Conservation (phyloP, 371 early-diverging fungal species). For the Apophysomyces sp. region DNA sequence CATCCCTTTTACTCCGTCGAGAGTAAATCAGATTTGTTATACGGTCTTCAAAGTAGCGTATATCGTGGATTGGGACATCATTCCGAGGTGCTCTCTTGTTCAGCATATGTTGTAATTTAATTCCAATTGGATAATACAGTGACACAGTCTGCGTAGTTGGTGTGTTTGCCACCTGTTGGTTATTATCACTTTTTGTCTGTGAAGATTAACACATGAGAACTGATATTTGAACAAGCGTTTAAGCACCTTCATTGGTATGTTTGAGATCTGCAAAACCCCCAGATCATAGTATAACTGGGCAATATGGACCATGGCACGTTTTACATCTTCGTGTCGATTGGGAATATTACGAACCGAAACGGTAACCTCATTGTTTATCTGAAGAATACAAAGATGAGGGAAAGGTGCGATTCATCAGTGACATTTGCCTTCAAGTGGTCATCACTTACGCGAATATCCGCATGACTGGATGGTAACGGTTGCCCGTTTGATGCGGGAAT, state of each 20-base stretch:
- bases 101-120: slow-evolving; percentile 23
- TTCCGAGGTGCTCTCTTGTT: slow-evolving; percentile 10
- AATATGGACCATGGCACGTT: slow-evolving; percentile 27
- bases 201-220: too few species aligned
- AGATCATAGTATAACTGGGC: slow-evolving; percentile 31
- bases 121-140: slow-evolving; percentile 17
- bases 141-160: slow-evolving; percentile 22
- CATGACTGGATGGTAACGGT: background rate
- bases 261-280: slow-evolving; percentile 22
- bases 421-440: background rate
- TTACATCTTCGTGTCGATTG: slow-evolving; percentile 24
- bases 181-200: slow-evolving; percentile 14
- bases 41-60: slow-evolving; percentile 14
- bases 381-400: background rate
- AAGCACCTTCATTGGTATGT: slow-evolving; percentile 41
- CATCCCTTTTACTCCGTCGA: slow-evolving; percentile 19
- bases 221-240: too few species aligned
- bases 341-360: slow-evolving; percentile 33
- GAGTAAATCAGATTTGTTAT: slow-evolving; percentile 19
- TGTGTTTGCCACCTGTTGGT: background rate
- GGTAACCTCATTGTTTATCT: slow-evolving; percentile 18
- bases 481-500: background rate
- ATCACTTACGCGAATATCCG: background rate
- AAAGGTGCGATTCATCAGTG: background rate
- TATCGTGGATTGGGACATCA: slow-evolving; percentile 15